phyloP scores from a whole-genome alignment of 257 asterid genomes.

The Anisodus acutangulus region DNA sequence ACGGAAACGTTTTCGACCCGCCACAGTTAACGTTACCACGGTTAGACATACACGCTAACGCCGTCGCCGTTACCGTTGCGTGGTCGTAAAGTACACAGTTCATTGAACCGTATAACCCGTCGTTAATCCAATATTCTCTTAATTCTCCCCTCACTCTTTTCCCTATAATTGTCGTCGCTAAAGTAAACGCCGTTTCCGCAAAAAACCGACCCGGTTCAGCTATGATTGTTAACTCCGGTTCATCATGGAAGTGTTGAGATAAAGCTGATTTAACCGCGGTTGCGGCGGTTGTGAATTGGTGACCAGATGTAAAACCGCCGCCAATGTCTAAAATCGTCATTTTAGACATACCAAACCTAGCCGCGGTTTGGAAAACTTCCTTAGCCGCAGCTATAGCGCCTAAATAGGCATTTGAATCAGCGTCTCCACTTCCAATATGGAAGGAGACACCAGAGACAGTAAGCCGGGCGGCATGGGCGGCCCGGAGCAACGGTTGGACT shows the following conservation, averaged over 20 bases:
- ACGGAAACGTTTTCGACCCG: constrained; percentile 21
- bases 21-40: background rate
- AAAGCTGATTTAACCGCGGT: constrained; percentile 7
- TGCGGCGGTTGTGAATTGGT: constrained; percentile 22
- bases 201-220: constrained; percentile 37
- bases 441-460: constrained; percentile 32
- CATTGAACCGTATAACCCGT: constrained; percentile 33
- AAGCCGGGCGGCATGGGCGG: constrained; percentile 23
- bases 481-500: constrained; percentile 25
- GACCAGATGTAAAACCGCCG: constrained; percentile 34
- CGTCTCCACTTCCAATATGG: constrained; percentile 32
- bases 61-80: constrained; percentile 11
- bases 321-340: constrained; percentile 32
- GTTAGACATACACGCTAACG: constrained; percentile 14
- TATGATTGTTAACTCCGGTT: constrained; percentile 5
- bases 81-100: constrained; percentile 31
- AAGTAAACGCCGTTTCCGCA: constrained; percentile 26
- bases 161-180: constrained; percentile 30
- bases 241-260: background rate
- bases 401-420: constrained; percentile 19
- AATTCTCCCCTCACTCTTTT: constrained; percentile 33
- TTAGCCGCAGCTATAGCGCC: constrained; percentile 31
- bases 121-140: constrained; percentile 34
- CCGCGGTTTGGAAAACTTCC: constrained; percentile 22
- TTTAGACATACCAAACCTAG: constrained; percentile 24